Conservation (phyloP, 2,329 filamentous ascomycete genomes). For the Phyllosticta ampelicida region DNA sequence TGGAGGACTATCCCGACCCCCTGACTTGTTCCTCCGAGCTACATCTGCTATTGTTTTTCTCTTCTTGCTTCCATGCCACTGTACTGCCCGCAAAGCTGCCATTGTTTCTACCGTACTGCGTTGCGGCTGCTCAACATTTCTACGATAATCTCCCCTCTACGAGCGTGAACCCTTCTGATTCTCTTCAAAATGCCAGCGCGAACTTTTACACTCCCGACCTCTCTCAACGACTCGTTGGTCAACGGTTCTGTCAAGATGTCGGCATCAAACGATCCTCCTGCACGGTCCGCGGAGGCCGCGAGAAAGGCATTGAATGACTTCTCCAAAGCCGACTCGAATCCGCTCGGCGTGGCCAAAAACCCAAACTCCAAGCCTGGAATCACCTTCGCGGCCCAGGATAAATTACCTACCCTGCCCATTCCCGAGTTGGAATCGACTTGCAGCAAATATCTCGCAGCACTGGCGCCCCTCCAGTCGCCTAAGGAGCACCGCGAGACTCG, state of each 20-base stretch:
- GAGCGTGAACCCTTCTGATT: constrained; percentile 47
- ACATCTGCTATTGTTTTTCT: background rate
- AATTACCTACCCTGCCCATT: constrained; percentile 83
- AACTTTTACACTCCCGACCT: constrained; percentile 60
- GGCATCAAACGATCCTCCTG: constrained; percentile 24
- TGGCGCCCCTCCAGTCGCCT: constrained; percentile 69
- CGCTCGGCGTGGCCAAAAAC: constrained; percentile 39
- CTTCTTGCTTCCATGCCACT: constrained; percentile 54
- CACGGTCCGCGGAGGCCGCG: constrained; percentile 38
- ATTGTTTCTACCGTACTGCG: constrained; percentile 87
- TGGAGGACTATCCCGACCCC: constrained; percentile 1
- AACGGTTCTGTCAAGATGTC: constrained; percentile 22
- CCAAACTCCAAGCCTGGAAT: constrained; percentile 56
- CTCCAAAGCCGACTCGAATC: constrained; percentile 35
- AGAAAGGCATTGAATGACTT: constrained; percentile 43
- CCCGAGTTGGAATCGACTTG: constrained; percentile 73
- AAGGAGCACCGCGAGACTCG: constrained; percentile 77
- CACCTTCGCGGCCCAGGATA: constrained; percentile 83
- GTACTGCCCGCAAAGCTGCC: constrained; percentile 76
- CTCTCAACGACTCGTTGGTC: constrained; percentile 60
- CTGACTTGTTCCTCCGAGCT: background rate
- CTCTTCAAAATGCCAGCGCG: constrained; percentile 52
- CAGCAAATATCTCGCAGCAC: constrained; percentile 65
- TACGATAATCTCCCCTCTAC: constrained; percentile 66
- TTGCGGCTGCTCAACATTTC: constrained; percentile 75